Evolutionary conservation across 306 rosid species (phyloP), one percentile per base, ranked within the genome.

Genomic region (Prinsepia uniflora): DNA sequence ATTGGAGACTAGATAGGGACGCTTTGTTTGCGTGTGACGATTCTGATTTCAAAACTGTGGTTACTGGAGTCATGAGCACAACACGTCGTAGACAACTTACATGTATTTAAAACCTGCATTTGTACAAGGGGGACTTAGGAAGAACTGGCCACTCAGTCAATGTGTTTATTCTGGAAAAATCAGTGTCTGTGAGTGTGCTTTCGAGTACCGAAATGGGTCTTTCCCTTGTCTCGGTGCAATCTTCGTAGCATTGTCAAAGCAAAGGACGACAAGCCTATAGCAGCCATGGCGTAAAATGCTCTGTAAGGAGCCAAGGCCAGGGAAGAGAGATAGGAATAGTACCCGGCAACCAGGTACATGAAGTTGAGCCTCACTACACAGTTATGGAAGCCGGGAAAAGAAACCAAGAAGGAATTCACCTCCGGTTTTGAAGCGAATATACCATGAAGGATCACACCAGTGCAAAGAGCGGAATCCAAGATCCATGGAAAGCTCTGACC

Each of bases 381-480:
- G 72, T 78, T 49, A 12, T 86, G 86, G 15, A 81, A 11, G 66
- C 87, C 83, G 2, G 83, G 76, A 45, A 83, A 66, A 65, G 90
- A 86, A 70, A 90, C 67, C 62, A 61, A 54, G 76, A 70, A 86
- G 55, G 89, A 88, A 81, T 84, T 90, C 78, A 83, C 83, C 76
- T 88, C 88, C 0, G 96, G 99, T 76, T 83, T 89, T 13, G 96
- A 79, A 39, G 72, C 86, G 85, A 86, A 87, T 65, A 89, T 63
- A 30, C 97, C 96, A 60, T 94, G 97, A 81, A 94, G 91, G 80
- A 94, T 89, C 82, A 89, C 83, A 34, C 99, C 92, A 4, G 79
- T 75, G 82, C 86, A 83, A 76, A 91, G 92, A 74, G 84, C 76
- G 8, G 96, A 85, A 87, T 94, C 99, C 87, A 94, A 62, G 42